Base-by-base conservation (phyloP, 179 eudicot genomes). In the Vitellaria paradoxa region DNA sequence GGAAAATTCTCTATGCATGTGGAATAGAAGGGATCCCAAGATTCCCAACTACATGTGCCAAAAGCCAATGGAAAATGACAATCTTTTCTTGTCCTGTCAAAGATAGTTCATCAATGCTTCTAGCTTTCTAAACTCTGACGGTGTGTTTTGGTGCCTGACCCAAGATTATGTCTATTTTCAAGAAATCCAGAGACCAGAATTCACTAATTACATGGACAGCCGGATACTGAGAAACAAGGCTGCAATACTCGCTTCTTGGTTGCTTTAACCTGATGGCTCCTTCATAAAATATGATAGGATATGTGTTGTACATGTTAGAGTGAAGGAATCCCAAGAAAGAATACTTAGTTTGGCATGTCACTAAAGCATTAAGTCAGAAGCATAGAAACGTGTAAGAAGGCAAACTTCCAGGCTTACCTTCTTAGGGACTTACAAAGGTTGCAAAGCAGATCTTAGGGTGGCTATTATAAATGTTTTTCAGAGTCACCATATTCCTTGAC, bases 261-360 rank as follows among this genome's bases (percentile, higher is more conserved):
- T 30, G 37, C 37, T 30, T 30, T 30, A 30, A 1, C 37, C 2
- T 2, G 1, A 30, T 30, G 37, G 37, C 37, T 30, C 2, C 74
- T 63, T 59, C 30, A 67, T 7, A 20, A 49, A 77, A 56, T 61
- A 20, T 37, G 7, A 37, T 24, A 30, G 37, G 24, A 72, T 23
- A 10, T 50, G 61, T 74, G 23, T 23, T 50, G 67, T 62, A 65
- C 50, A 75, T 47, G 37, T 1, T 1, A 7, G 72, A 80, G 79
- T 71, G 79, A 77, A 70, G 73, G 85, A 79, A 85, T 85, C 87
- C 85, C 87, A 82, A 82, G 85, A 76, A 84, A 72, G 85, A 79
- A 84, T 79, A 50, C 47, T 73, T 73, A 77, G 77, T 80, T 85
- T 82, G 87, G 83, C 85, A 85, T 81, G 84, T 81, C 81, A 81